Percentiles rank a stretch among this genome's conserved stretches.
These are phyloP conservation scores for Vigna unguiculata DNA, from an alignment of 306 rosid genomes.

Conservation along the genomic window DNA sequence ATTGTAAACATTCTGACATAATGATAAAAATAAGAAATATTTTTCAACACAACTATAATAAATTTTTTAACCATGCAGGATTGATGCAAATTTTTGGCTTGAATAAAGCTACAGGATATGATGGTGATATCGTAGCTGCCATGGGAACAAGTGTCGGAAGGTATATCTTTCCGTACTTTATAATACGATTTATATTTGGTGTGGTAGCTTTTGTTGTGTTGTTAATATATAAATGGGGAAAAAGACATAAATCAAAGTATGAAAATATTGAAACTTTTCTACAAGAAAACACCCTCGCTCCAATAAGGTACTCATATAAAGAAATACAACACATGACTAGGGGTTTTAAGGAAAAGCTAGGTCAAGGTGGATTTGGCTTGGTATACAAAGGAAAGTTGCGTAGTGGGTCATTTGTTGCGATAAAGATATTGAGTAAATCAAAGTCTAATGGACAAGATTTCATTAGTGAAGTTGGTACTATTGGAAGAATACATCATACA, in stretches of 20 bases:
- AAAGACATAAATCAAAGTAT: slow-evolving; percentile 21
- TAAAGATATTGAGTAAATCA: slow-evolving; percentile 36
- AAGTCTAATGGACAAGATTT: slow-evolving; percentile 11
- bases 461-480: background rate
- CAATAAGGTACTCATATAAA: slow-evolving; percentile 39
- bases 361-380: slow-evolving; percentile 40
- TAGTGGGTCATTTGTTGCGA: slow-evolving; percentile 8
- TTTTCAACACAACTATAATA: background rate
- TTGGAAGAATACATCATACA: slow-evolving; percentile 2
- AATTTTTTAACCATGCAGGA: background rate
- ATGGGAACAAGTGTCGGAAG: background rate
- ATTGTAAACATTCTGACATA: too few relatives aligned
- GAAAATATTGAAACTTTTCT: slow-evolving; percentile 38
- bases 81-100: background rate
- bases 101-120: background rate
- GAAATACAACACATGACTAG: slow-evolving; percentile 36
- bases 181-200: background rate
- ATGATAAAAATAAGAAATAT: too few relatives aligned
- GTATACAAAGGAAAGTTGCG: slow-evolving; percentile 38
- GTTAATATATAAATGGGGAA: background rate
- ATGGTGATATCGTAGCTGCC: background rate
- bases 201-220: background rate
- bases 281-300: slow-evolving; percentile 20
- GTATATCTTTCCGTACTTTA: background rate
- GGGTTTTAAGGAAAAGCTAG: slow-evolving; percentile 27